A percentile compares a stretch with the other conserved stretches of the same genome.
Evolutionary conservation across 2,329 filamentous ascomycete genomes (phyloP).

Genomic region (Ophiostoma novo-ulmi): DNA sequence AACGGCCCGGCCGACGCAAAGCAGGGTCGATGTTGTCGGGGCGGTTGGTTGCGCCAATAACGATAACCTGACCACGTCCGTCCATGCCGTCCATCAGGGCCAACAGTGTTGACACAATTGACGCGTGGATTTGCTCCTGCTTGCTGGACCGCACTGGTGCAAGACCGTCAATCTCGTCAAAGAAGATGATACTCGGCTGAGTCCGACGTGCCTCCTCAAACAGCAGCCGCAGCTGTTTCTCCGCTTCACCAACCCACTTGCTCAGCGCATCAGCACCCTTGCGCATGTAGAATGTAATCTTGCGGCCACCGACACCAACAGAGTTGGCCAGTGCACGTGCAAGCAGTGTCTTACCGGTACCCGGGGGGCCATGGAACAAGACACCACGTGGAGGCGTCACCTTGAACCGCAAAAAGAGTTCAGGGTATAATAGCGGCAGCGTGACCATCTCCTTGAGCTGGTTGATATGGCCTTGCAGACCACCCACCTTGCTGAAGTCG

Average conservation of each 20-base stretch:
- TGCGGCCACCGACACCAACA: slow-evolving; percentile 79
- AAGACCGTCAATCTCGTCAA: slow-evolving; percentile 96
- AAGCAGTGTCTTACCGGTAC: slow-evolving; percentile 95
- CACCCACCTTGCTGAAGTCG: slow-evolving; percentile 90
- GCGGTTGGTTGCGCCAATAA: slow-evolving; percentile 96
- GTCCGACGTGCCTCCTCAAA: slow-evolving; percentile 95
- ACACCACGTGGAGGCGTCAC: slow-evolving; percentile 93
- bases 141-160: slow-evolving; percentile 95
- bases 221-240: slow-evolving; percentile 84
- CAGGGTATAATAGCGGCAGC: slow-evolving; percentile 86
- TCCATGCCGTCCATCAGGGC: slow-evolving; percentile 98
- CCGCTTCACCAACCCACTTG: slow-evolving; percentile 98
- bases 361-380: slow-evolving; percentile 91
- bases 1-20: slow-evolving; percentile 86
- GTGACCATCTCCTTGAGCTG: slow-evolving; percentile 99
- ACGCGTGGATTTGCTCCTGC: slow-evolving; percentile 97
- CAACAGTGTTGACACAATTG: slow-evolving; percentile 90
- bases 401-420: slow-evolving; percentile 85
- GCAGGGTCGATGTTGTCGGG: slow-evolving; percentile 95
- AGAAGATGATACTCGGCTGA: slow-evolving; percentile 98
- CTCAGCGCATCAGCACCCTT: slow-evolving; percentile 96
- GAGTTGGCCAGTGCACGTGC: slow-evolving; percentile 89
- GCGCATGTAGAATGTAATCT: slow-evolving; percentile 99
- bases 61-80: slow-evolving; percentile 94
- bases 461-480: slow-evolving; percentile 87